Conservation (phyloP, 2,329 filamentous ascomycete species). For the Fusarium avenaceum region DNA sequence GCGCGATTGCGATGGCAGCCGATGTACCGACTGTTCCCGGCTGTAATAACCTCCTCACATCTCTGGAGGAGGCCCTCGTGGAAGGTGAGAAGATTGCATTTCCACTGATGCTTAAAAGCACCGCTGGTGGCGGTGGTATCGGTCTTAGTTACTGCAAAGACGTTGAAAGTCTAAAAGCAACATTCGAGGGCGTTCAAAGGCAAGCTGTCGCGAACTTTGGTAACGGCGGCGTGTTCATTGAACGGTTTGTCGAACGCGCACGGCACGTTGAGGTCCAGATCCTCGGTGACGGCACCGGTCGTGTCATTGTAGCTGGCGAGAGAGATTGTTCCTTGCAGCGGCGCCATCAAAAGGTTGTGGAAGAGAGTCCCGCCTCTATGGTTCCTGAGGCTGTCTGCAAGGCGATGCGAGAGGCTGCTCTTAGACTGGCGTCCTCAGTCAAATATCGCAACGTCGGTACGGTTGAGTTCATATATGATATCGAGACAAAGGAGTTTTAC, state of each 20-base stretch:
- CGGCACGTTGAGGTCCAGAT: conserved; percentile 66
- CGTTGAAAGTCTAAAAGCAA: conserved; percentile 47
- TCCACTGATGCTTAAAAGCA: conserved; percentile 64
- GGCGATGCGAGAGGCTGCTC: conserved; percentile 56
- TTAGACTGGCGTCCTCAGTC: conserved; percentile 54
- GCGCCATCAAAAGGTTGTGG: conserved; percentile 66
- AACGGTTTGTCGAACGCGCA: conserved; percentile 57
- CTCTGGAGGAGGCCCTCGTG: conserved; percentile 46
- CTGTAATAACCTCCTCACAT: conserved; percentile 46
- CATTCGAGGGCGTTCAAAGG: conserved; percentile 55
- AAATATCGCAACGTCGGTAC: conserved; percentile 60
- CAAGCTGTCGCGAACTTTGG: conserved; percentile 60
- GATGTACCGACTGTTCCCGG: conserved; percentile 56
- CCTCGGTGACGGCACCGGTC: conserved; percentile 60
- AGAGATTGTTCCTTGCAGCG: conserved; percentile 66
- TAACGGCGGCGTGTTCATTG: conserved; percentile 57
- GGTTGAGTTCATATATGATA: conserved; percentile 61
- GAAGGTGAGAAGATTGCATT: conserved; percentile 52
- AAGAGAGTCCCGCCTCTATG: conserved; percentile 59
- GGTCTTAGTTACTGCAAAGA: conserved; percentile 58
- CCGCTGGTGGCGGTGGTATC: conserved; percentile 62
- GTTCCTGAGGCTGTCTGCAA: conserved; percentile 50
- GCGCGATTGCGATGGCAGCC: conserved; percentile 50
- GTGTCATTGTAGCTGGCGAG: conserved; percentile 58
- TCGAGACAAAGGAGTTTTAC: conserved; percentile 55